phyloP scores from a whole-genome alignment of 805 yeast genomes.

The Yarrowia sp. region DNA sequence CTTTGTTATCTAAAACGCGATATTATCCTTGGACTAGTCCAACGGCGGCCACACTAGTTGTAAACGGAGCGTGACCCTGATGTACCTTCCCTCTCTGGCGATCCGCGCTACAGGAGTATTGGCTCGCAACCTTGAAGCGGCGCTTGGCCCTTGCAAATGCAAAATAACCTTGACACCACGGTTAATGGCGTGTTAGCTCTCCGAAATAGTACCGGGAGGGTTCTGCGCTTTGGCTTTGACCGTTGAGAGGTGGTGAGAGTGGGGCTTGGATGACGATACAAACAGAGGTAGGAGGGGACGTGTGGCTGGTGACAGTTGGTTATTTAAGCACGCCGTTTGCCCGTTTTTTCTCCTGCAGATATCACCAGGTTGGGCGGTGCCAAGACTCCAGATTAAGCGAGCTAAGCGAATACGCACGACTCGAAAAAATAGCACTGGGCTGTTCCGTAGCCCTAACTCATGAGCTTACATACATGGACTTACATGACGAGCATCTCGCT shows the following conservation, averaged over 20 bases:
- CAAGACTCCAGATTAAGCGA: no score
- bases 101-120: not conserved
- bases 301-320: not conserved
- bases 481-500: not conserved
- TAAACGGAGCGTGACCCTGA: not conserved
- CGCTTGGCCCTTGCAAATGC: not conserved
- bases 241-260: not conserved
- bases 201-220: slow-evolving; percentile 3
- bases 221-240: not conserved
- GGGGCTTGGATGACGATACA: no score
- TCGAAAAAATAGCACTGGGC: not conserved
- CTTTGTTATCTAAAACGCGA: no score
- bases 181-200: slow-evolving; percentile 1
- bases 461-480: slow-evolving; percentile 3
- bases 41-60: not conserved
- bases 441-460: slow-evolving; percentile 19
- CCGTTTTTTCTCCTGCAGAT: no score
- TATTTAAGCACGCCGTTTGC: no score
- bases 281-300: not conserved
- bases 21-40: not conserved
- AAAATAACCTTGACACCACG: slow-evolving; percentile 1
- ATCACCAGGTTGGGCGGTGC: no score
- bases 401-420: no score
- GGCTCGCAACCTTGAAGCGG: no score
- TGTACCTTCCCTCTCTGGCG: not conserved